Evolutionary conservation across 306 rosid species (phyloP), one percentile per base, ranked within the genome.

Genomic region (Alnus rubra): DNA sequence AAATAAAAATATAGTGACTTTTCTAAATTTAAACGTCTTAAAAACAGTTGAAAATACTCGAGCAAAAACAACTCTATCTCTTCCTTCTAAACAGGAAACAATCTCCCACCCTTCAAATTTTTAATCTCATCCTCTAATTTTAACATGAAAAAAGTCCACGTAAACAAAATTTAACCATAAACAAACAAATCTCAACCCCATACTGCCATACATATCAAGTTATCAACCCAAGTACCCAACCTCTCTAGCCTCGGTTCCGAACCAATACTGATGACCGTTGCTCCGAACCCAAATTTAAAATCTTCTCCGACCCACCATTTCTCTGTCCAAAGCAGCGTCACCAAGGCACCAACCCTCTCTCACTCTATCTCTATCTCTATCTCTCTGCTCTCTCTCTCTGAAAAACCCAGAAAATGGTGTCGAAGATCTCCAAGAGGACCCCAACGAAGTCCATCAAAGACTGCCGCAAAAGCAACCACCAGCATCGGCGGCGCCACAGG

Each of bases 211-310:
- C 6, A 42, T 39, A 42, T 42, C 0, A 28, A 0, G 28, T 23
- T 23, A 23, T 23, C 28, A 23, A 23, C 28, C 28, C 28, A 23
- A 23, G 28, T 23, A 23, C 39, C 37, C 15, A 62, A 14, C 23
- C 23, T 12, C 28, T 60, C 16, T 64, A 83, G 97, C 83, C 90
- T 79, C 94, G 94, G 87, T 37, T 60, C 88, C 97, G 84, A 88
- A 82, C 86, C 94, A 81, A 54, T 16, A 4, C 75, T 69, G 8
- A 18, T 74, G 89, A 94, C 97, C 98, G 98, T 94, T 94, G 65
- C 69, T 73, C 95, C 97, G 77, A 85, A 86, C 90, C 97, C 16
- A 85, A 62, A 39, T 85, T 90, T 85, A 84, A 92, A 86, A 56
- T 19, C 37, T 3, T 71, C 55, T 6, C 62, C 50, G 4, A 12